These are phyloP conservation scores for Vanderwaltozyma polyspora DNA, from an alignment of 805 yeast genomes.

Conservation along the genomic window DNA sequence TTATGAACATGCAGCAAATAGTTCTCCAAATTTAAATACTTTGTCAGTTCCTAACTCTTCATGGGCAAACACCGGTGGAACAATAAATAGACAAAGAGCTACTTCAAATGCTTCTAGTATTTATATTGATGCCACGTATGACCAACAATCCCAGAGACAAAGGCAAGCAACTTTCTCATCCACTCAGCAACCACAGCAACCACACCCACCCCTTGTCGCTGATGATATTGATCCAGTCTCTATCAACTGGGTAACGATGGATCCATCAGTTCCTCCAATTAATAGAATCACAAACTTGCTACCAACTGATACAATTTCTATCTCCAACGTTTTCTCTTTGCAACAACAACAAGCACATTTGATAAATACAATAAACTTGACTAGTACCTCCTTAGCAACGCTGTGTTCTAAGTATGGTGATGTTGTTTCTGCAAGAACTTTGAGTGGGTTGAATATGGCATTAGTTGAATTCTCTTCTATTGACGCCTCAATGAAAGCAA, in stretches of 20 bases:
- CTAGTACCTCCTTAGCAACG: conserved; percentile 41
- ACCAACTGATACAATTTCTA: conserved; percentile 66
- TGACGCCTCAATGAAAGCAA: conserved; percentile 71
- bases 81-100: conserved; percentile 19
- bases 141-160: conserved; percentile 7
- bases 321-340: conserved; percentile 51
- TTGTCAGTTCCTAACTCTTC: conserved; percentile 9
- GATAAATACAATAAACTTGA: conserved; percentile 34
- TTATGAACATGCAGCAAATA: conserved; percentile 10
- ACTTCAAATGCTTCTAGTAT: conserved; percentile 26
- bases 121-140: conserved; percentile 22
- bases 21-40: not conserved
- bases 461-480: conserved; percentile 62
- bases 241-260: conserved; percentile 58
- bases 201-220: conserved; percentile 28
- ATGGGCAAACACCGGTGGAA: conserved; percentile 8
- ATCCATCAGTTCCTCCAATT: conserved; percentile 61
- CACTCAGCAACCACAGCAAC: conserved; percentile 4
- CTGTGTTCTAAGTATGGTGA: conserved; percentile 53
- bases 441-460: conserved; percentile 40
- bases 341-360: conserved; percentile 41
- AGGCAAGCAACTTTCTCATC: conserved; percentile 4
- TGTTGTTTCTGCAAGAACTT: conserved; percentile 48
- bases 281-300: conserved; percentile 56
- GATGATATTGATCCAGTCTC: conserved; percentile 54